Percentiles rank a stretch among this genome's conserved stretches.
Evolutionary conservation across 768 basidiomycete species (phyloP).

Genomic region (Mycena amicta): DNA sequence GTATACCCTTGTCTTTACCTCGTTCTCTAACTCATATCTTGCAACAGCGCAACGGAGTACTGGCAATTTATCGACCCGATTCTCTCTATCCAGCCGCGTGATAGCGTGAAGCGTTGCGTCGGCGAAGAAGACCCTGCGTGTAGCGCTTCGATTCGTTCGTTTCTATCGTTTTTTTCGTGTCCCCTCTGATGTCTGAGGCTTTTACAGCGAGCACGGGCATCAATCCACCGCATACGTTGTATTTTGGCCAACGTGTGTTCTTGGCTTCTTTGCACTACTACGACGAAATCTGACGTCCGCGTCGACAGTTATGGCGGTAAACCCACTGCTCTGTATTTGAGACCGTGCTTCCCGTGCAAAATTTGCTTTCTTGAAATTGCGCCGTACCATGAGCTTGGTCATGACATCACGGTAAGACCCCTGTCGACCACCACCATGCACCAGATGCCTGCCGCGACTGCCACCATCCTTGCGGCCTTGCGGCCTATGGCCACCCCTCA

Average conservation of each 20-base stretch:
- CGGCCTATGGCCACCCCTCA: no score
- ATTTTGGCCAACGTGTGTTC: conserved; percentile 1
- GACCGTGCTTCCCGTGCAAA: neutral
- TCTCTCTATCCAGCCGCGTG: conserved; percentile 1
- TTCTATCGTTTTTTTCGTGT: neutral
- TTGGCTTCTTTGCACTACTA: neutral
- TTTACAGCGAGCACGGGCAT: neutral
- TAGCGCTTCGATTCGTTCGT: neutral
- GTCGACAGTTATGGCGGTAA: neutral
- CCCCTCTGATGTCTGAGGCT: no score
- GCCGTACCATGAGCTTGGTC: neutral
- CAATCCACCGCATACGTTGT: neutral
- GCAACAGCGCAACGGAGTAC: conserved; percentile 8
- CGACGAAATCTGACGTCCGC: neutral
- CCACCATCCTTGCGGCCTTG: no score
- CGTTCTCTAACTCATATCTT: neutral
- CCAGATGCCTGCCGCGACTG: no score
- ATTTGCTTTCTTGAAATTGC: neutral
- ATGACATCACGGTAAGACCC: no score
- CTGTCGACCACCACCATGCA: no score
- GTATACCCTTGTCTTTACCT: neutral
- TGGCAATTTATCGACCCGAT: conserved; percentile 18
- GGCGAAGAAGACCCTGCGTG: conserved; percentile 15
- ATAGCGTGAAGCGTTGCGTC: conserved; percentile 3
- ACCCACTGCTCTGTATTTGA: neutral